Conservation (phyloP, 129 eudicot species). For the Flaveria robusta region DNA sequence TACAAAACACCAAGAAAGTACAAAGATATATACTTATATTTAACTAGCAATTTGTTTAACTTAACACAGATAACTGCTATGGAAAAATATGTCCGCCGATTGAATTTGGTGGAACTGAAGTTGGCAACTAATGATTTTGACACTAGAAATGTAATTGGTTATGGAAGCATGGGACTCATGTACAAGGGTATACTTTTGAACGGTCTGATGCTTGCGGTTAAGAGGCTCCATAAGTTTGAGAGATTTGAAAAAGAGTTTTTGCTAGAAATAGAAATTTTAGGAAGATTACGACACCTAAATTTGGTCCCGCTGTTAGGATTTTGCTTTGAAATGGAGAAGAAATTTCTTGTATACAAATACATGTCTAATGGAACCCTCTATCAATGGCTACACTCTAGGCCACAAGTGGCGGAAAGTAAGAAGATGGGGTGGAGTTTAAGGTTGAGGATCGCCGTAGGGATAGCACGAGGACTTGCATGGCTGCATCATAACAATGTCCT, state of each 20-base stretch:
- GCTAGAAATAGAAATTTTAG: constrained; percentile 46
- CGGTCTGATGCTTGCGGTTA: constrained; percentile 38
- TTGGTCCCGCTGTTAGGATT: constrained; percentile 54
- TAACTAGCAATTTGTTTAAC: constrained; percentile 8
- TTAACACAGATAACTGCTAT: constrained; percentile 46
- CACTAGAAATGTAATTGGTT: constrained; percentile 35
- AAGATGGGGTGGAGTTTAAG: constrained; percentile 43
- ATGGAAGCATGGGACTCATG: constrained; percentile 45
- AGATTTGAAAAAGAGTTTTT: constrained; percentile 45
- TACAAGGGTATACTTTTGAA: constrained; percentile 45
- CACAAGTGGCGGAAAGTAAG: constrained; percentile 18
- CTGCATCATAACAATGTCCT: constrained; percentile 46
- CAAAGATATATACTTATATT: neutral
- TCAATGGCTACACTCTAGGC: constrained; percentile 39
- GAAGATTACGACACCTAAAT: constrained; percentile 39
- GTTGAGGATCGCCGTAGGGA: constrained; percentile 46
- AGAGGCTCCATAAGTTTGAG: constrained; percentile 46
- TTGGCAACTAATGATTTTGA: constrained; percentile 44
- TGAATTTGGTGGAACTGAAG: constrained; percentile 43
- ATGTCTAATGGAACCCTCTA: constrained; percentile 58
- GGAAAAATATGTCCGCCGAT: constrained; percentile 34
- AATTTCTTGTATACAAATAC: constrained; percentile 49
- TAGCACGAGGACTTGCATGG: constrained; percentile 60
- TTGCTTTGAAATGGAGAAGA: constrained; percentile 48
- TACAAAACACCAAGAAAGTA: neutral